These are phyloP conservation scores for Metschnikowia corniflorae DNA, from an alignment of 805 yeast genomes.

Conservation along the genomic window DNA sequence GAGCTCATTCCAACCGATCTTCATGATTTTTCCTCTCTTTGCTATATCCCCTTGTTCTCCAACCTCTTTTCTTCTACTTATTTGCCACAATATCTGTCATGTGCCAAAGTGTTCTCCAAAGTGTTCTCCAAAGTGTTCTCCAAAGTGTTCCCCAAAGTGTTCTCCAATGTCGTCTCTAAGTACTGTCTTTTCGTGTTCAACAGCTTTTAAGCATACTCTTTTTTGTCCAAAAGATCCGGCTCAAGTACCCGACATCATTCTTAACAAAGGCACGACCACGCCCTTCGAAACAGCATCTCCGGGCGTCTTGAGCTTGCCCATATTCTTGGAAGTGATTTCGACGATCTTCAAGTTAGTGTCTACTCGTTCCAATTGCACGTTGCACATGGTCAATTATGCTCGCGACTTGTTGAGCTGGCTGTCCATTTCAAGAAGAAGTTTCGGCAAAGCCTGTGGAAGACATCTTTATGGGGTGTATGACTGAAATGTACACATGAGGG, in stretches of 20 bases:
- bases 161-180: constrained; percentile 72
- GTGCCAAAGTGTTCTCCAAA: too few relatives aligned
- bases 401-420: constrained; percentile 56
- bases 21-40: background rate
- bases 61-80: background rate
- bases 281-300: constrained; percentile 73
- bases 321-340: constrained; percentile 53
- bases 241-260: constrained; percentile 45
- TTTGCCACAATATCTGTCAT: too few relatives aligned
- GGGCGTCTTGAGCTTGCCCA: constrained; percentile 37
- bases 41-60: background rate
- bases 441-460: constrained; percentile 46
- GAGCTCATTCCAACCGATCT: too few relatives aligned
- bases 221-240: constrained; percentile 49
- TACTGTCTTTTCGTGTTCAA: constrained; percentile 68
- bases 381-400: constrained; percentile 55
- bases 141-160: constrained; percentile 43
- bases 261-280: constrained; percentile 66
- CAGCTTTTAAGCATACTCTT: constrained; percentile 51
- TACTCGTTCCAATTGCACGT: constrained; percentile 47
- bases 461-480: too few relatives aligned
- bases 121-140: too few relatives aligned
- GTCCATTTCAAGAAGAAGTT: constrained; percentile 64
- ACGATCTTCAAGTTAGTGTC: constrained; percentile 51
- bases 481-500: too few relatives aligned